Percentiles rank a stretch among this genome's conserved stretches.
These are phyloP conservation scores for Cytauxzoon felis DNA, from an alignment of 169 alveolate genomes.

Conservation along the genomic window DNA sequence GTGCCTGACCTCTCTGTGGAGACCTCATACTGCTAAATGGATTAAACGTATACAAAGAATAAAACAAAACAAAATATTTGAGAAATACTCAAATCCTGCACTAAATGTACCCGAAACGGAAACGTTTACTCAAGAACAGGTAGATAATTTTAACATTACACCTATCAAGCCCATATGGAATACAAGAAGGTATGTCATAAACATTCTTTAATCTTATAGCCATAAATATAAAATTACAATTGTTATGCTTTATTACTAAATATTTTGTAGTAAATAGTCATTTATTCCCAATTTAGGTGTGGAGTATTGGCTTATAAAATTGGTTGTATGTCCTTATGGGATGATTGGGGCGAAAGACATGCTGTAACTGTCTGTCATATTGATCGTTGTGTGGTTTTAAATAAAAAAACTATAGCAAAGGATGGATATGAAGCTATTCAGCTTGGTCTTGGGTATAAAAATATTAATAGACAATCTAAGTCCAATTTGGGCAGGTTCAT, in stretches of 20 bases:
- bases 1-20: slow-evolving; percentile 18
- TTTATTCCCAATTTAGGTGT: slow-evolving; percentile 28
- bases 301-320: slow-evolving; percentile 82
- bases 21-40: slow-evolving; percentile 58
- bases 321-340: slow-evolving; percentile 86
- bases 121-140: slow-evolving; percentile 32
- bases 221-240: too few species aligned
- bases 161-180: slow-evolving; percentile 49
- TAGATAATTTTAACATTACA: slow-evolving; percentile 8
- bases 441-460: slow-evolving; percentile 78
- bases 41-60: slow-evolving; percentile 52
- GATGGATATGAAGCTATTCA: slow-evolving; percentile 85
- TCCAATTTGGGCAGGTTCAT: slow-evolving; percentile 75
- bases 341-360: slow-evolving; percentile 84
- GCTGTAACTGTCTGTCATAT: slow-evolving; percentile 81
- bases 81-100: slow-evolving; percentile 3
- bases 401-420: slow-evolving; percentile 71
- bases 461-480: slow-evolving; percentile 69
- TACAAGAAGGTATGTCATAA: slow-evolving; percentile 39
- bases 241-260: background rate
- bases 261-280: background rate
- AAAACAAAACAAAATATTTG: slow-evolving; percentile 36
- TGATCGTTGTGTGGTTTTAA: slow-evolving; percentile 77
- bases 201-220: background rate
- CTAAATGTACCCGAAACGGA: slow-evolving; percentile 54